A percentile compares a stretch with the other conserved stretches of the same genome.
These are phyloP conservation scores for Naganishia cerealis DNA, from an alignment of 1,284 basidiomycete species.

Conservation along the genomic window DNA sequence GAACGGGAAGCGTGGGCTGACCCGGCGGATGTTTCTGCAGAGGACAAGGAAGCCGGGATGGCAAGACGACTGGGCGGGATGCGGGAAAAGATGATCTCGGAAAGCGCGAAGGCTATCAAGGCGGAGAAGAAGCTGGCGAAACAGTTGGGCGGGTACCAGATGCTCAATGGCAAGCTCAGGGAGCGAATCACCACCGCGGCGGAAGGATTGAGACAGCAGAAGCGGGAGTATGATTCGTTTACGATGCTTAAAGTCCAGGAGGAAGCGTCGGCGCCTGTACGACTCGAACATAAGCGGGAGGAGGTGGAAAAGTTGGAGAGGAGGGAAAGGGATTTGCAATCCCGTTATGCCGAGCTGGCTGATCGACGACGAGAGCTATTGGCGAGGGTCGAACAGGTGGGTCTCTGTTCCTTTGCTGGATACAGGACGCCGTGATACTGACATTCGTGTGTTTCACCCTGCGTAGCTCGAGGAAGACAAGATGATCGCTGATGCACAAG, in stretches of 20 bases:
- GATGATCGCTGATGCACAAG: conserved; percentile 49
- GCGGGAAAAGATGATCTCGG: conserved; percentile 75
- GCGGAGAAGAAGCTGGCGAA: conserved; percentile 87
- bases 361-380: conserved; percentile 67
- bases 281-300: conserved; percentile 72
- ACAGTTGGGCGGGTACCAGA: conserved; percentile 85
- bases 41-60: conserved; percentile 68
- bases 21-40: conserved; percentile 60
- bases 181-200: conserved; percentile 69
- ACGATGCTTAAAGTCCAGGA: conserved; percentile 70
- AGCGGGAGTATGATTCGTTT: conserved; percentile 77
- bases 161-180: conserved; percentile 68
- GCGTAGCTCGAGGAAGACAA: conserved; percentile 52
- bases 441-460: conserved; percentile 12
- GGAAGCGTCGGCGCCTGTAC: conserved; percentile 67
- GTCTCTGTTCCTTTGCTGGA: conserved; percentile 25
- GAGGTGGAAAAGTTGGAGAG: conserved; percentile 78
- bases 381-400: conserved; percentile 59
- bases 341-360: conserved; percentile 77
- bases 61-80: conserved; percentile 63
- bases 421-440: neutral
- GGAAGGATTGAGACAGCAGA: conserved; percentile 65
- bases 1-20: conserved; percentile 68
- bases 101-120: conserved; percentile 78
- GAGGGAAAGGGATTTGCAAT: conserved; percentile 73